Percentiles rank a stretch among this genome's conserved stretches.
Conservation (phyloP, 768 basidiomycete genomes). For the Omphalotus guepiniiformis region DNA sequence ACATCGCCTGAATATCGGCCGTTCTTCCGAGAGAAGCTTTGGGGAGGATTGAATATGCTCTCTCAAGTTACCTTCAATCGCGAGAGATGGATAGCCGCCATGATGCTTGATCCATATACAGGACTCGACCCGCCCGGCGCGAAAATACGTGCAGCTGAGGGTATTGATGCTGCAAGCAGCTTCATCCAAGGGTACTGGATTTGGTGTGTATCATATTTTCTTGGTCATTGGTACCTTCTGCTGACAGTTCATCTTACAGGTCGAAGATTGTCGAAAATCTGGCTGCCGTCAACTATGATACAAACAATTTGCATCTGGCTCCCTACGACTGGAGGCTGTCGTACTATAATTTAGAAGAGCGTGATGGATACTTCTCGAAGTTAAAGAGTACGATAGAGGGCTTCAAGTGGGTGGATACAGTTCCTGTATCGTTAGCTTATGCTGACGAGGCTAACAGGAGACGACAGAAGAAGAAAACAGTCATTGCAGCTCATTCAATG, state of each 20-base stretch:
- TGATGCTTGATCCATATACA: conserved; percentile 88
- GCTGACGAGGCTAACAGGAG: conserved; percentile 33
- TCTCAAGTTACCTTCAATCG: conserved; percentile 79
- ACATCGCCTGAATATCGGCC: conserved; percentile 78
- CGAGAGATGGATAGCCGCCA: conserved; percentile 84
- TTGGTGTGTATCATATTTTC: conserved; percentile 46
- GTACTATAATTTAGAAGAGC: conserved; percentile 79
- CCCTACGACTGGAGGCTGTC: conserved; percentile 92
- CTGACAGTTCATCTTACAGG: conserved; percentile 34
- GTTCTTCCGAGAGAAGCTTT: conserved; percentile 89
- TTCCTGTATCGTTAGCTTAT: too few species aligned
- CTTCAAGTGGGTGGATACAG: conserved; percentile 44
- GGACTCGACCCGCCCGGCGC: conserved; percentile 84
- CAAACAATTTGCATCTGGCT: conserved; percentile 79
- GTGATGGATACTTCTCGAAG: conserved; percentile 85
- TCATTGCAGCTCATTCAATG: conserved; percentile 86
- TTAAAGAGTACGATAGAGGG: conserved; percentile 80
- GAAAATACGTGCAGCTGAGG: conserved; percentile 90
- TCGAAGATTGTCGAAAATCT: conserved; percentile 93
- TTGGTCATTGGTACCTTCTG: background rate
- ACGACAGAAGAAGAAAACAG: conserved; percentile 72
- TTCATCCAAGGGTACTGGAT: conserved; percentile 94
- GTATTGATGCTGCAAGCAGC: conserved; percentile 83
- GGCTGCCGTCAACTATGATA: conserved; percentile 89
- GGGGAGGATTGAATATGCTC: conserved; percentile 80